Conservation (phyloP, 2,329 filamentous ascomycete species). For the Aspergillus tamarii region DNA sequence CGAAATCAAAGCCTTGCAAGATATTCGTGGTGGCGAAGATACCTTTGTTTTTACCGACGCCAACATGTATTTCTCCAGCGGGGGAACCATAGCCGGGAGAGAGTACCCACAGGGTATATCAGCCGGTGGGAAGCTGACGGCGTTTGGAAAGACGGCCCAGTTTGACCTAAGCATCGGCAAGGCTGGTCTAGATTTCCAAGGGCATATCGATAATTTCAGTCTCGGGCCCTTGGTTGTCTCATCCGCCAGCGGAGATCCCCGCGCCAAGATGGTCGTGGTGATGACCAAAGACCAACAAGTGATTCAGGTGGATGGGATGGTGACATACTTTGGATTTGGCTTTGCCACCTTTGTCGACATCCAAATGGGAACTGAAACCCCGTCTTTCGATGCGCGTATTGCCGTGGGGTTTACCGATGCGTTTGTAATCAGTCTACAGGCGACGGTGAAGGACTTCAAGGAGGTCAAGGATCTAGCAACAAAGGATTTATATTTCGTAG, state of each 20-base stretch:
- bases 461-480: not conserved
- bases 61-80: not conserved
- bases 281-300: not conserved
- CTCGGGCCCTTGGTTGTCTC: not conserved
- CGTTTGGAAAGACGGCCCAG: constrained; percentile 2
- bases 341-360: not conserved
- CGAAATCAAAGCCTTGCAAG: not conserved
- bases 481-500: not conserved
- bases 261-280: not conserved
- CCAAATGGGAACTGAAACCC: not conserved
- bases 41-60: not conserved
- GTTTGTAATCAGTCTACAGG: not conserved
- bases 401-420: not conserved
- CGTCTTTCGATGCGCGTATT: not conserved
- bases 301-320: not conserved
- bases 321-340: not conserved
- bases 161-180: not conserved
- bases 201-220: not conserved
- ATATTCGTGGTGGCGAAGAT: not conserved
- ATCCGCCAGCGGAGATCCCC: not conserved
- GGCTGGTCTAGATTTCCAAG: not conserved
- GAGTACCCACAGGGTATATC: constrained; percentile 2
- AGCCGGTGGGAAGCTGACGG: not conserved
- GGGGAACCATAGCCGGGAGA: not conserved
- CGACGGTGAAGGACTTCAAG: not conserved